Evolutionary conservation across 2,329 filamentous ascomycete genomes (phyloP).

Genomic region (Diplodia sapinea): DNA sequence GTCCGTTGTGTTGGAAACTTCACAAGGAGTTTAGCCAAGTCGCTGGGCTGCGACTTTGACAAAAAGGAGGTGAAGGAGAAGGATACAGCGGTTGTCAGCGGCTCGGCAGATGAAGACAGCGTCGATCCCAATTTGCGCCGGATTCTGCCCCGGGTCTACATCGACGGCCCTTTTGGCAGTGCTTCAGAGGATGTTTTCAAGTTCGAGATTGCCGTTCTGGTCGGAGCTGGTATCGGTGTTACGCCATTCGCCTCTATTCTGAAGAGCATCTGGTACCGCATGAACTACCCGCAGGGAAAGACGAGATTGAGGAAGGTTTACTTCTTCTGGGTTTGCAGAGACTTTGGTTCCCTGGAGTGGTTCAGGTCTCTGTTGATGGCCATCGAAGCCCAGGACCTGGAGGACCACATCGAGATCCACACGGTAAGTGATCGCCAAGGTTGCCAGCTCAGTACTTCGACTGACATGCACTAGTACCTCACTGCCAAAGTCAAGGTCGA

Average conservation of each 20-base stretch:
- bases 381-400: conserved; percentile 84
- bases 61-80: conserved; percentile 46
- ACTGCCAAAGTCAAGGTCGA: conserved; percentile 86
- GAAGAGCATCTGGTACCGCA: conserved; percentile 92
- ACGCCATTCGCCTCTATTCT: conserved; percentile 60
- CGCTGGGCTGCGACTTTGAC: conserved; percentile 77
- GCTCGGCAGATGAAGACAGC: conserved; percentile 63
- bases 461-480: conserved; percentile 62
- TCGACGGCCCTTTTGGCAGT: conserved; percentile 85
- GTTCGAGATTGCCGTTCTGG: conserved; percentile 58
- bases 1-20: conserved; percentile 84
- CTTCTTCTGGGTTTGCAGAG: conserved; percentile 91
- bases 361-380: conserved; percentile 82
- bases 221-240: conserved; percentile 59
- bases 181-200: conserved; percentile 88
- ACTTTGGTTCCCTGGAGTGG: conserved; percentile 89
- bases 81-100: conserved; percentile 71
- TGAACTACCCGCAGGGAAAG: conserved; percentile 84
- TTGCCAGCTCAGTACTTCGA: neutral
- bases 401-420: conserved; percentile 86
- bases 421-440: conserved; percentile 56
- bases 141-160: conserved; percentile 78
- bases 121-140: conserved; percentile 74
- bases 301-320: conserved; percentile 84
- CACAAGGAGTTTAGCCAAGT: conserved; percentile 70